A percentile compares a stretch with the other conserved stretches of the same genome.
These are phyloP conservation scores for Plasmopara halstedii DNA, from an alignment of 352 stramenopile genomes.

Conservation along the genomic window DNA sequence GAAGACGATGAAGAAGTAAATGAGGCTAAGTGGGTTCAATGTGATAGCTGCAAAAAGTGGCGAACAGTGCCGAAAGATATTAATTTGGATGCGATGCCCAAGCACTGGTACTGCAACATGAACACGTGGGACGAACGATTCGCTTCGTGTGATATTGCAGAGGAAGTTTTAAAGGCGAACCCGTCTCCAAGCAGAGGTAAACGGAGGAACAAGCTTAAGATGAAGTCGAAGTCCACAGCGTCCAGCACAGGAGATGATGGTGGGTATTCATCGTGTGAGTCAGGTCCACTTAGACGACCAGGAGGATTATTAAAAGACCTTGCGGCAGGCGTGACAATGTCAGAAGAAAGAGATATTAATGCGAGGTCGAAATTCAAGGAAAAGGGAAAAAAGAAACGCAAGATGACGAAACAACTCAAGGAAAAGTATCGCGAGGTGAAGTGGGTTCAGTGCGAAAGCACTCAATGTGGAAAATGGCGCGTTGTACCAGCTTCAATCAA, in stretches of 20 bases:
- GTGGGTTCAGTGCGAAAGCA: constrained; percentile 95
- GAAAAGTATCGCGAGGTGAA: constrained; percentile 80
- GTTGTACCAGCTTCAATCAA: constrained; percentile 89
- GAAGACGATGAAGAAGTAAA: constrained; percentile 31
- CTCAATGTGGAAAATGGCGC: constrained; percentile 92
- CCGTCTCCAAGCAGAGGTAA: constrained; percentile 21
- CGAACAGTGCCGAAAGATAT: constrained; percentile 87
- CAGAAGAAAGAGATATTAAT: constrained; percentile 24
- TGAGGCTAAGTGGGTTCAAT: constrained; percentile 93
- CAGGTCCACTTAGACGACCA: constrained; percentile 17
- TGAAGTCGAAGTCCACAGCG: constrained; percentile 19
- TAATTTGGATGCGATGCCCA: constrained; percentile 86
- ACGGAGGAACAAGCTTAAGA: constrained; percentile 25
- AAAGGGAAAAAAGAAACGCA: constrained; percentile 69
- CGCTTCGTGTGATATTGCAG: constrained; percentile 81
- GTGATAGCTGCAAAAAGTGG: constrained; percentile 95
- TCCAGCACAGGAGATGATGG: constrained; percentile 18
- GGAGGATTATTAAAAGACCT: constrained; percentile 15
- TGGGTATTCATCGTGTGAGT: constrained; percentile 33
- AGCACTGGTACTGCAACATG: constrained; percentile 95
- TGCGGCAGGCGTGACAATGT: constrained; percentile 8
- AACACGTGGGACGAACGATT: constrained; percentile 89
- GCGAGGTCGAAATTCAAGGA: constrained; percentile 41
- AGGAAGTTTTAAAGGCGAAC: constrained; percentile 71
- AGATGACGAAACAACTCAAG: constrained; percentile 67